Conservation (phyloP, 1,139 yeast genomes). For the Protomyces gravidus region DNA sequence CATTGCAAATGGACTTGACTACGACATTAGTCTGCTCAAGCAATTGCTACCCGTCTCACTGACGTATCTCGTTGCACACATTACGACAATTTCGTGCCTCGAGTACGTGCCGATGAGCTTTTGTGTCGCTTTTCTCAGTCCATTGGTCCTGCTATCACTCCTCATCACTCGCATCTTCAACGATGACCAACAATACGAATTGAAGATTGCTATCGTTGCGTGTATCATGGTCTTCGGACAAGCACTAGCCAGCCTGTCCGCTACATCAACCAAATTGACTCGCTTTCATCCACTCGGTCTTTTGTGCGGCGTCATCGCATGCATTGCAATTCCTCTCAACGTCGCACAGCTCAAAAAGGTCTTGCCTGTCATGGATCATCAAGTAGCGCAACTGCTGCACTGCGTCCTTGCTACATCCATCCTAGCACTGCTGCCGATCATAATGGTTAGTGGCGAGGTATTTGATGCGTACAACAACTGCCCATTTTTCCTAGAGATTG, state of each 20-base stretch:
- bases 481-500: constrained; percentile 17
- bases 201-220: constrained; percentile 5
- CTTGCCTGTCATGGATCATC: background rate
- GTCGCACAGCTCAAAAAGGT: constrained; percentile 7
- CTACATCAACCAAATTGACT: constrained; percentile 1
- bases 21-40: constrained; percentile 1
- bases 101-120: constrained; percentile 17
- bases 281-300: constrained; percentile 9
- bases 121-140: constrained; percentile 10
- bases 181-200: constrained; percentile 11
- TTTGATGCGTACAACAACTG: constrained; percentile 19
- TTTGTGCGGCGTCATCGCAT: constrained; percentile 8
- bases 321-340: constrained; percentile 14
- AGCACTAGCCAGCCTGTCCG: constrained; percentile 2
- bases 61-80: constrained; percentile 4
- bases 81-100: constrained; percentile 17
- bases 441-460: constrained; percentile 12
- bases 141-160: constrained; percentile 7
- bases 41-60: constrained; percentile 5
- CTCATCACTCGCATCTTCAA: constrained; percentile 8
- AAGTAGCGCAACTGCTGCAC: constrained; percentile 12
- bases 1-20: background rate
- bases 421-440: background rate
- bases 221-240: constrained; percentile 9
- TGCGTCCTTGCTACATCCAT: constrained; percentile 6